Percentiles rank a stretch among this genome's conserved stretches.
Conservation (phyloP, 176 grass and related monocot genomes). For the Avena eriantha region DNA sequence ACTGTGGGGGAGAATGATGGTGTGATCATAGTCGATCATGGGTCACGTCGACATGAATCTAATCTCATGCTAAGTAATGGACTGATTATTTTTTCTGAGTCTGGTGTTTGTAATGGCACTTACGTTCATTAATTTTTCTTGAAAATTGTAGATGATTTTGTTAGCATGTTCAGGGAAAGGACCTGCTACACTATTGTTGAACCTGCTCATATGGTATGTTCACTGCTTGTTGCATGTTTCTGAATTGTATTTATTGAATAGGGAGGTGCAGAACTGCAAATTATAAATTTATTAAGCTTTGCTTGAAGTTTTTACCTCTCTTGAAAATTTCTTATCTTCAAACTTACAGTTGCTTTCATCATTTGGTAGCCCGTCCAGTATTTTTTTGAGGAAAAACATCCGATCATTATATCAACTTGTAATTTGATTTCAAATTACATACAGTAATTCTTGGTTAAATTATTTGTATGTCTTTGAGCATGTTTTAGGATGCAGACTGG, state of each 20-base stretch:
- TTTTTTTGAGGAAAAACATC: not conserved
- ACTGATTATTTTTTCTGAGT: not conserved
- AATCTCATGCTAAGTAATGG: constrained; percentile 90
- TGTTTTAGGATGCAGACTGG: not conserved
- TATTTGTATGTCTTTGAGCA: not conserved
- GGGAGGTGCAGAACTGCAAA: not conserved
- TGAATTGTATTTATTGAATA: not conserved
- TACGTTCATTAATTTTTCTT: constrained; percentile 23
- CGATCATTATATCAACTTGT: not conserved
- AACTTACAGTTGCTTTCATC: not conserved
- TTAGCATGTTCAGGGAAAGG: constrained; percentile 77
- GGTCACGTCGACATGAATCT: constrained; percentile 88
- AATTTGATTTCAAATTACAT: not conserved
- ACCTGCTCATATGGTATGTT: constrained; percentile 93
- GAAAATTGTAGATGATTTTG: constrained; percentile 72
- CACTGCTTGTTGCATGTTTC: not conserved
- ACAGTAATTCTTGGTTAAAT: not conserved
- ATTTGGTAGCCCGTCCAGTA: not conserved
- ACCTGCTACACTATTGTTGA: constrained; percentile 81
- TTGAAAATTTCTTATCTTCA: not conserved
- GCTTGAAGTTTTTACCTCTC: not conserved
- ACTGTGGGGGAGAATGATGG: constrained; percentile 64
- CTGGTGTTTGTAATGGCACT: not conserved
- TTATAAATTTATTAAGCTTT: not conserved
- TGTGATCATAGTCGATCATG: constrained; percentile 88